A percentile compares a stretch with the other conserved stretches of the same genome.
phyloP scores from a whole-genome alignment of 331 rosid genomes.

The Saraca asoca region DNA sequence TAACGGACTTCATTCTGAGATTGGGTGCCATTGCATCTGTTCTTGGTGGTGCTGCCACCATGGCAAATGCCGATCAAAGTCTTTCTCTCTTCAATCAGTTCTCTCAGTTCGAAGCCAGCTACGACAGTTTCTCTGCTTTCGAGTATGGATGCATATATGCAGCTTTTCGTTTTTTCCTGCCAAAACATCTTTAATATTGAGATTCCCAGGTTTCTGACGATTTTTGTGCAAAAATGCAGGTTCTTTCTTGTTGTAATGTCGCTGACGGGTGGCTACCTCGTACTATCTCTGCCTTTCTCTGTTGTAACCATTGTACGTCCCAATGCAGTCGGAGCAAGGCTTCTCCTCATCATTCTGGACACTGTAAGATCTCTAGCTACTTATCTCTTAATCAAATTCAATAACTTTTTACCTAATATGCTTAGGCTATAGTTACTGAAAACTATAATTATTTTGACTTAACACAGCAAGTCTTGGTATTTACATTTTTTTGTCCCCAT shows the following conservation, averaged over 20 bases:
- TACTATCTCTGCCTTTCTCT: conserved; percentile 80
- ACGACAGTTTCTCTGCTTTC: conserved; percentile 68
- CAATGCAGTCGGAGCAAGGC: conserved; percentile 54
- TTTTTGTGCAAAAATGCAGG: conserved; percentile 47
- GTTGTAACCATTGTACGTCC: conserved; percentile 68
- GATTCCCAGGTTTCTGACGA: neutral
- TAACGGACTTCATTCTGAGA: conserved; percentile 69
- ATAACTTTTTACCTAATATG: neutral
- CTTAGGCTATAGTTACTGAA: too few relatives aligned
- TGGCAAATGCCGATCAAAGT: conserved; percentile 67
- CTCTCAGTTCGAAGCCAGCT: conserved; percentile 82
- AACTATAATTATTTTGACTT: too few relatives aligned
- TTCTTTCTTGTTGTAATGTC: conserved; percentile 75
- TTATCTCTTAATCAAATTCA: neutral
- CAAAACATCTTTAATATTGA: neutral
- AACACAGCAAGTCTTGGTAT: too few relatives aligned
- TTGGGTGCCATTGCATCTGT: conserved; percentile 65
- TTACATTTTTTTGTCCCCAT: too few relatives aligned
- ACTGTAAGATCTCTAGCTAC: conserved; percentile 43
- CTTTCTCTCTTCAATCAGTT: conserved; percentile 93
- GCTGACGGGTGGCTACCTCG: conserved; percentile 70
- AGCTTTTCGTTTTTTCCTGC: neutral
- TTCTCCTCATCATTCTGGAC: conserved; percentile 72
- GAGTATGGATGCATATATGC: conserved; percentile 48
- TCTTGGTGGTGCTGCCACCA: conserved; percentile 63